These are phyloP conservation scores for Pyrus bretschneideri DNA, from an alignment of 306 rosid species.

Conservation along the genomic window DNA sequence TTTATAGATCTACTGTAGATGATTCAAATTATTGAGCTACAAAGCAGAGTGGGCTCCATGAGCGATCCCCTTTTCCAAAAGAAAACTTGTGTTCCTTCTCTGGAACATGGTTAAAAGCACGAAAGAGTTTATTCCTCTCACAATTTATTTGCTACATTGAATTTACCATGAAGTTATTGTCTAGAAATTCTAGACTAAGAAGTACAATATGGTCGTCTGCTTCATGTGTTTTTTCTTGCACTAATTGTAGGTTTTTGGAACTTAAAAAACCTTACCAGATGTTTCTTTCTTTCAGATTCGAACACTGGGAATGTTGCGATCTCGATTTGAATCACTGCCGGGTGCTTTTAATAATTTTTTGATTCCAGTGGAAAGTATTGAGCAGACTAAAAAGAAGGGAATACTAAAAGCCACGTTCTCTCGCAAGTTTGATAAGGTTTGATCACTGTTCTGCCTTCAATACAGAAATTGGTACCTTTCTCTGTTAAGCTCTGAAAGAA, in stretches of 20 bases:
- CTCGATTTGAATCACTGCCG: constrained; percentile 81
- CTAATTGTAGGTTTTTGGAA: constrained; percentile 14
- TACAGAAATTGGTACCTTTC: not conserved
- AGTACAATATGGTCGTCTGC: constrained; percentile 1
- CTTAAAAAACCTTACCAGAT: constrained; percentile 12
- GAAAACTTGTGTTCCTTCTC: not conserved
- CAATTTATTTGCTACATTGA: not conserved
- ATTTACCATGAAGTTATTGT: not conserved
- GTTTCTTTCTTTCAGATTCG: constrained; percentile 61
- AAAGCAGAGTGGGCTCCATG: not conserved
- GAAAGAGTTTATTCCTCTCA: not conserved
- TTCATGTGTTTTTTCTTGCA: not conserved
- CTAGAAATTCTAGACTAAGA: not conserved
- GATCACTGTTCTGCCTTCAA: constrained; percentile 15
- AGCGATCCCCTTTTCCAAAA: not conserved
- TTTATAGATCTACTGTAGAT: not conserved
- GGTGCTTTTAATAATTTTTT: constrained; percentile 79
- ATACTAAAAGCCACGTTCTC: constrained; percentile 46
- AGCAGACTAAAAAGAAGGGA: constrained; percentile 46
- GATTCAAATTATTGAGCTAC: not conserved
- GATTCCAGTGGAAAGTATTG: constrained; percentile 56
- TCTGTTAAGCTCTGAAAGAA: not conserved
- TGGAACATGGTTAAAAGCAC: not conserved
- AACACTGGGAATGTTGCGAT: constrained; percentile 70
- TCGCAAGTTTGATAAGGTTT: constrained; percentile 76